Conservation (phyloP, 176 grass and related monocot species). For the Areca catechu region DNA sequence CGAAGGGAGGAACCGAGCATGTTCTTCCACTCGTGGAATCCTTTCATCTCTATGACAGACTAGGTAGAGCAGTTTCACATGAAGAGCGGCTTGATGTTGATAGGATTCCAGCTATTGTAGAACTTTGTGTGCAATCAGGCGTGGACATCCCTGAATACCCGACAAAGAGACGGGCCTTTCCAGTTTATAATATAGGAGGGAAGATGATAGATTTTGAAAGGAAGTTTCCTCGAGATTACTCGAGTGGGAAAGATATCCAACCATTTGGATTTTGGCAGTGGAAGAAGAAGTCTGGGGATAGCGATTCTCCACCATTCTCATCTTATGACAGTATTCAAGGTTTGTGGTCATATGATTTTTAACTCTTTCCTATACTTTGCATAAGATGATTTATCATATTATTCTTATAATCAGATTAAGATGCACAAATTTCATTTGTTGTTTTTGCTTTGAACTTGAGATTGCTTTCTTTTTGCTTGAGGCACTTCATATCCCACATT, state of each 20-base stretch:
- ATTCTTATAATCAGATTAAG: too few relatives aligned
- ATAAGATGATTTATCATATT: neutral
- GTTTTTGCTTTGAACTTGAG: too few relatives aligned
- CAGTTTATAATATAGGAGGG: slow-evolving; percentile 22
- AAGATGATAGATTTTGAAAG: slow-evolving; percentile 25
- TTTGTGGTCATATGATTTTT: neutral
- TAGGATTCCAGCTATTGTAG: slow-evolving; percentile 20
- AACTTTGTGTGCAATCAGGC: slow-evolving; percentile 22
- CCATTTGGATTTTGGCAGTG: slow-evolving; percentile 24
- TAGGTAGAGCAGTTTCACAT: slow-evolving; percentile 24
- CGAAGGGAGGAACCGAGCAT: slow-evolving; percentile 12
- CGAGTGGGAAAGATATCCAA: slow-evolving; percentile 12
- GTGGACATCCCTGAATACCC: slow-evolving; percentile 18
- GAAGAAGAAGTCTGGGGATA: neutral
- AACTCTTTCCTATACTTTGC: neutral
- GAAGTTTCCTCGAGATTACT: slow-evolving; percentile 23
- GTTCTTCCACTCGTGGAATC: slow-evolving; percentile 20
- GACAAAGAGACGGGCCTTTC: slow-evolving; percentile 15
- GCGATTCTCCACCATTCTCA: neutral
- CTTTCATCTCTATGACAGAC: slow-evolving; percentile 26
- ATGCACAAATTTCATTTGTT: too few relatives aligned
- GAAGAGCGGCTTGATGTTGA: slow-evolving; percentile 18
- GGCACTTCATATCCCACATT: too few relatives aligned
- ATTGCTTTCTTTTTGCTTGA: too few relatives aligned
- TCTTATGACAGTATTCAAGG: slow-evolving; percentile 7